Evolutionary conservation across 768 basidiomycete genomes (phyloP).

Genomic region (Boletus rex-veris): DNA sequence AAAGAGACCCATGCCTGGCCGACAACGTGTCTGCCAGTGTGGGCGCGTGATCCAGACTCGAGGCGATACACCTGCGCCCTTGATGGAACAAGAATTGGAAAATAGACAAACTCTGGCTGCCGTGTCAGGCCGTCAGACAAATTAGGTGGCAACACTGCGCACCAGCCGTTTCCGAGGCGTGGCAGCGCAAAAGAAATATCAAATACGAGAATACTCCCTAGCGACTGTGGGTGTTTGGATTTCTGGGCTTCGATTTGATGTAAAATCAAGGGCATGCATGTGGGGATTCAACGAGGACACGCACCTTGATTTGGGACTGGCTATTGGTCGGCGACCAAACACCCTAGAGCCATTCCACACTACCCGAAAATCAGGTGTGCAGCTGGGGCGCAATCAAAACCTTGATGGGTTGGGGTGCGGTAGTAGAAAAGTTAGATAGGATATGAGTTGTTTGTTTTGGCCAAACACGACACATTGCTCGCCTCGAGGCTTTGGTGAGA

Average conservation of each 20-base stretch:
- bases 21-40: slow-evolving; percentile 17
- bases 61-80: slow-evolving; percentile 16
- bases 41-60: slow-evolving; percentile 13
- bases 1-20: background rate
- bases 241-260: slow-evolving; percentile 14
- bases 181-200: slow-evolving; percentile 14
- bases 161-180: slow-evolving; percentile 1
- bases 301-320: slow-evolving; percentile 2
- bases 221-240: background rate
- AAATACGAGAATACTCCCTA: slow-evolving; percentile 17
- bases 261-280: slow-evolving; percentile 2
- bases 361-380: background rate
- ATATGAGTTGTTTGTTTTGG: slow-evolving; percentile 26
- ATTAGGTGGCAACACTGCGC: slow-evolving; percentile 16
- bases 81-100: slow-evolving; percentile 14
- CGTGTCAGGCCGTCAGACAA: slow-evolving; percentile 5
- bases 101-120: background rate
- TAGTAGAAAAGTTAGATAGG: background rate
- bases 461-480: slow-evolving; percentile 27
- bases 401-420: background rate
- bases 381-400: background rate
- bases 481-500: slow-evolving; percentile 32
- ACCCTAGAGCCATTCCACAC: background rate
- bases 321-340: background rate
- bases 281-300: slow-evolving; percentile 6